Percentiles rank a stretch among this genome's conserved stretches.
These are phyloP conservation scores for Austroboletus rostrupii DNA, from an alignment of 1,284 basidiomycete genomes.

Conservation along the genomic window DNA sequence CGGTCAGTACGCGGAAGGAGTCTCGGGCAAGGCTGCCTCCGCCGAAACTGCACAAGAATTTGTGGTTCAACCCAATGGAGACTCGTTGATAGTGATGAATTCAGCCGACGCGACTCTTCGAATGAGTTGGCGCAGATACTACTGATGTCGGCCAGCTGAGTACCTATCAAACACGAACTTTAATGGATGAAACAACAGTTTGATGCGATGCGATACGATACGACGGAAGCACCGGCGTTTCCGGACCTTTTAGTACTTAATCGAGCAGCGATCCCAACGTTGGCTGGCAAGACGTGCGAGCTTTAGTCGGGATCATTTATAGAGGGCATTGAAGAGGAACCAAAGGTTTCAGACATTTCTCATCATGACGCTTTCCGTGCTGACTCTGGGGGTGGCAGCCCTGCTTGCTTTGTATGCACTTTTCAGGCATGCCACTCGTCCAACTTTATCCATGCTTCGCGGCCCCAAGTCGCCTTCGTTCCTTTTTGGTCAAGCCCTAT, in stretches of 20 bases:
- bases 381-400: slow-evolving; percentile 1
- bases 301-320: neutral
- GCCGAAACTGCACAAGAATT: too few species aligned
- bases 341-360: neutral
- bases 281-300: neutral
- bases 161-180: too few species aligned
- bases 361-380: neutral
- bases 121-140: too few species aligned
- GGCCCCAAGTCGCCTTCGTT: slow-evolving; percentile 34
- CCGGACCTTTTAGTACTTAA: neutral
- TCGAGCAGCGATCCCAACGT: too few species aligned
- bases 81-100: too few species aligned
- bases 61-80: too few species aligned
- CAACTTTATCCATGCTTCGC: slow-evolving; percentile 27
- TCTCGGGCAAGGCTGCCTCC: too few species aligned
- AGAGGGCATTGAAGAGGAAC: neutral
- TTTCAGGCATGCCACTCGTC: slow-evolving; percentile 11
- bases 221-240: neutral
- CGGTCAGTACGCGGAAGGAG: too few species aligned
- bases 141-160: too few species aligned
- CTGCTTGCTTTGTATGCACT: slow-evolving; percentile 13
- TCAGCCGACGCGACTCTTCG: too few species aligned
- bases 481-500: slow-evolving; percentile 22
- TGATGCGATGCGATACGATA: neutral
- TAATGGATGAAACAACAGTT: too few species aligned